Percentiles rank a stretch among this genome's conserved stretches.
These are phyloP conservation scores for Ustilago trichophora DNA, from an alignment of 1,284 basidiomycete genomes.

Conservation along the genomic window DNA sequence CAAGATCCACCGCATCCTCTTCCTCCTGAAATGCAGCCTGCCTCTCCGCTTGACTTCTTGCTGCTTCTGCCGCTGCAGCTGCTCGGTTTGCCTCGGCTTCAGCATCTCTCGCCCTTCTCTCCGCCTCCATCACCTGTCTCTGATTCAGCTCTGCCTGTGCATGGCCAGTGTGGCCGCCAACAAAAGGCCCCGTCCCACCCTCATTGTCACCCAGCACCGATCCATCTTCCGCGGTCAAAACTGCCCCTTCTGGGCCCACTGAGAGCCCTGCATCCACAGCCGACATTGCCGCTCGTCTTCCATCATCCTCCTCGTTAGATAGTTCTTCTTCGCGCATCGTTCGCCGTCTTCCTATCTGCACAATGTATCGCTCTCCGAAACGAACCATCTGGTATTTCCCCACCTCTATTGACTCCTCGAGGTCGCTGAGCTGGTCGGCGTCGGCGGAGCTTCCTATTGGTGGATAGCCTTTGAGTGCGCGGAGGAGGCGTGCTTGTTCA, in stretches of 20 bases:
- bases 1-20: constrained; percentile 48
- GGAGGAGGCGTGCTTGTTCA: constrained; percentile 51
- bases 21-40: constrained; percentile 43
- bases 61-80: constrained; percentile 29
- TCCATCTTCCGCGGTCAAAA: constrained; percentile 5
- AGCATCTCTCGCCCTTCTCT: constrained; percentile 35
- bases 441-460: constrained; percentile 53
- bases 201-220: constrained; percentile 14
- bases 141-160: constrained; percentile 34
- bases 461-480: constrained; percentile 54
- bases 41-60: constrained; percentile 29
- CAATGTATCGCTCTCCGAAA: constrained; percentile 57
- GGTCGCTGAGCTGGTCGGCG: constrained; percentile 60
- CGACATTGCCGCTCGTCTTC: constrained; percentile 21
- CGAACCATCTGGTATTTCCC: constrained; percentile 52
- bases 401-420: constrained; percentile 55
- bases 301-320: constrained; percentile 52
- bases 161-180: constrained; percentile 35
- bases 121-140: constrained; percentile 21
- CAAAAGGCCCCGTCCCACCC: constrained; percentile 9
- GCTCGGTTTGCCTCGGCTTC: constrained; percentile 35
- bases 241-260: constrained; percentile 9
- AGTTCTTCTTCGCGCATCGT: constrained; percentile 58
- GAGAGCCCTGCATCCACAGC: constrained; percentile 24
- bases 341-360: constrained; percentile 55